These are phyloP conservation scores for Waltergamsia citrina DNA, from an alignment of 2,329 filamentous ascomycete species.

Conservation along the genomic window DNA sequence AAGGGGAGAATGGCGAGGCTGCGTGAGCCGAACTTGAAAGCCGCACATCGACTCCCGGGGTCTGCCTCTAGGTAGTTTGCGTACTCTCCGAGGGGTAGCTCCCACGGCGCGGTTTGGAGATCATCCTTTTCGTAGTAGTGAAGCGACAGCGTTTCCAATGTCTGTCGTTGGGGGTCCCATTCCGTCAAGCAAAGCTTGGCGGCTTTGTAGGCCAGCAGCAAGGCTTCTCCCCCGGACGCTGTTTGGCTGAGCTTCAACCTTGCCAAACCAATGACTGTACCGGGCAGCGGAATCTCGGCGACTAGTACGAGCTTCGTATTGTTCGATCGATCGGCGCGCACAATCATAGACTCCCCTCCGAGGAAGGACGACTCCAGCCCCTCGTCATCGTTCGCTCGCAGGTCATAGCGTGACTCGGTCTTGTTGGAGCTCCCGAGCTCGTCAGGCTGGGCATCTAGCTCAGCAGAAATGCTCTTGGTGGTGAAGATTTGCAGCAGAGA, in stretches of 20 bases:
- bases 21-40: constrained; percentile 81
- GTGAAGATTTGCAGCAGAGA: constrained; percentile 89
- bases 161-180: constrained; percentile 77
- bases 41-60: constrained; percentile 85
- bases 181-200: constrained; percentile 89
- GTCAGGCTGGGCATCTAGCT: constrained; percentile 39
- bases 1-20: constrained; percentile 93
- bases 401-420: constrained; percentile 37
- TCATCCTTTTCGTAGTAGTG: constrained; percentile 98
- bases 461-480: constrained; percentile 56
- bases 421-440: constrained; percentile 24
- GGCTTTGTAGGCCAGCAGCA: constrained; percentile 79
- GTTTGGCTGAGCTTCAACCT: constrained; percentile 65
- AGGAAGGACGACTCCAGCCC: constrained; percentile 59
- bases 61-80: constrained; percentile 80
- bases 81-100: constrained; percentile 63
- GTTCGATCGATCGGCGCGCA: constrained; percentile 53
- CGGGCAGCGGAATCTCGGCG: constrained; percentile 74
- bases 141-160: constrained; percentile 82
- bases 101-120: constrained; percentile 73
- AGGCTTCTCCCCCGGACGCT: constrained; percentile 71
- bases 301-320: constrained; percentile 75
- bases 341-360: constrained; percentile 54
- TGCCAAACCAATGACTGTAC: constrained; percentile 74
- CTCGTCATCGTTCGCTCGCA: constrained; percentile 48